phyloP scores from a whole-genome alignment of 768 basidiomycete species.

The Crepidotus variabilis region DNA sequence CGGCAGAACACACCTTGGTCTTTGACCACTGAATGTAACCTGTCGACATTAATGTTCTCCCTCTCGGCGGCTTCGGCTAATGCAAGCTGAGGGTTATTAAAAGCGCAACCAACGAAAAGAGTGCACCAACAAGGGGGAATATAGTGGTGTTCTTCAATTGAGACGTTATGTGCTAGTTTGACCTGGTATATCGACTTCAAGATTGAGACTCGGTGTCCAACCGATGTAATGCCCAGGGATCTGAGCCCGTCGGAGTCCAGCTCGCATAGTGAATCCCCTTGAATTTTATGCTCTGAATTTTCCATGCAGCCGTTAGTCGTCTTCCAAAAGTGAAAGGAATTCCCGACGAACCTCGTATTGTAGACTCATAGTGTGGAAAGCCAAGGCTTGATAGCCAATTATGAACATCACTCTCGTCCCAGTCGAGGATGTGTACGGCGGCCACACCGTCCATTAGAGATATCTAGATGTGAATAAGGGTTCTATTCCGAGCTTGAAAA shows the following conservation, averaged over 20 bases:
- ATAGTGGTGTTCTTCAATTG: conserved; percentile 81
- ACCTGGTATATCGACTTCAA: conserved; percentile 89
- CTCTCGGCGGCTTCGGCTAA: conserved; percentile 18
- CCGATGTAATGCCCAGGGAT: conserved; percentile 81
- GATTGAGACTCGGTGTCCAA: conserved; percentile 89
- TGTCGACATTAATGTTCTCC: conserved; percentile 55
- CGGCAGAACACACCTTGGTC: conserved; percentile 59
- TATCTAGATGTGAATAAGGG: background rate
- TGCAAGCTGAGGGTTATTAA: conserved; percentile 19
- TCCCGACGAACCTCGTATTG: conserved; percentile 64
- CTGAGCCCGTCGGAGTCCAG: conserved; percentile 84
- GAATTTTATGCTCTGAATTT: conserved; percentile 74
- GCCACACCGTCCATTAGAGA: conserved; percentile 30
- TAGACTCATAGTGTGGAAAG: conserved; percentile 78
- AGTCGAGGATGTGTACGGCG: conserved; percentile 47
- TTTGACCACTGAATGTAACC: conserved; percentile 59
- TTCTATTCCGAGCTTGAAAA: background rate
- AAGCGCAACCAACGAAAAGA: conserved; percentile 1
- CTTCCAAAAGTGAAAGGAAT: conserved; percentile 8
- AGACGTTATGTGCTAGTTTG: conserved; percentile 80
- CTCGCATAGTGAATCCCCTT: conserved; percentile 83
- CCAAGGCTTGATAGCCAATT: conserved; percentile 75
- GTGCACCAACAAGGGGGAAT: conserved; percentile 76
- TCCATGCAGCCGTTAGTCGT: background rate
- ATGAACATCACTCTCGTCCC: conserved; percentile 79